A percentile compares a stretch with the other conserved stretches of the same genome.
Conservation (phyloP, 176 grass and related monocot genomes). For the Rhipidocladum racemiflorum region DNA sequence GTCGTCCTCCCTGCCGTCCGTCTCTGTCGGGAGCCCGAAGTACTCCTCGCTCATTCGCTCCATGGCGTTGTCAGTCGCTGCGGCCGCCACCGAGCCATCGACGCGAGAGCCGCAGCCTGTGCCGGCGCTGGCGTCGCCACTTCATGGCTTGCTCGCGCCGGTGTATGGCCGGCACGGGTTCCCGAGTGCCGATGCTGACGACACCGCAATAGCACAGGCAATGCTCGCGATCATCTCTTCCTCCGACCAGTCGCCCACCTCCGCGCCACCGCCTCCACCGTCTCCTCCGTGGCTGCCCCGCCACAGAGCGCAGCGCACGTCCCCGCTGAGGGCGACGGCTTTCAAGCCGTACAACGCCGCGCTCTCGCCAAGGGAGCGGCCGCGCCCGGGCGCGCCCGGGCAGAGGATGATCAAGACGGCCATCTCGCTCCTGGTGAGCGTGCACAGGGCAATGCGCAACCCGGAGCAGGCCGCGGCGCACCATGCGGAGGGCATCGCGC, state of each 20-base stretch:
- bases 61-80: background rate
- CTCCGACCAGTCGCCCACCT: background rate
- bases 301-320: background rate
- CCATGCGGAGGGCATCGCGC: background rate
- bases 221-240: constrained; percentile 55
- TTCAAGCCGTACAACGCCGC: constrained; percentile 56
- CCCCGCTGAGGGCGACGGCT: constrained; percentile 3
- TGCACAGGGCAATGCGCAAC: constrained; percentile 19
- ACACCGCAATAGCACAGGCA: constrained; percentile 27
- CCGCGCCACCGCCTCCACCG: background rate
- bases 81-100: constrained; percentile 7
- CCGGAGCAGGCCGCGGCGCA: background rate
- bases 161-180: constrained; percentile 12
- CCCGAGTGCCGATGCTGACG: background rate
- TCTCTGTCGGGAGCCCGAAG: constrained; percentile 60
- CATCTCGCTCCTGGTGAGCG: constrained; percentile 30
- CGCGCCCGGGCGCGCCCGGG: background rate
- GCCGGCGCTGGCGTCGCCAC: background rate
- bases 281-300: constrained; percentile 2
- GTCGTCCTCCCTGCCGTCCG: constrained; percentile 42
- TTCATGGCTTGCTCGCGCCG: background rate
- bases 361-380: constrained; percentile 12
- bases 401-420: constrained; percentile 64
- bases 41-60: constrained; percentile 38
- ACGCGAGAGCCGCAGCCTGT: background rate